Percentiles rank a stretch among this genome's conserved stretches.
phyloP scores from a whole-genome alignment of 208 protist genomes.

The Wallacemonas sp. region DNA sequence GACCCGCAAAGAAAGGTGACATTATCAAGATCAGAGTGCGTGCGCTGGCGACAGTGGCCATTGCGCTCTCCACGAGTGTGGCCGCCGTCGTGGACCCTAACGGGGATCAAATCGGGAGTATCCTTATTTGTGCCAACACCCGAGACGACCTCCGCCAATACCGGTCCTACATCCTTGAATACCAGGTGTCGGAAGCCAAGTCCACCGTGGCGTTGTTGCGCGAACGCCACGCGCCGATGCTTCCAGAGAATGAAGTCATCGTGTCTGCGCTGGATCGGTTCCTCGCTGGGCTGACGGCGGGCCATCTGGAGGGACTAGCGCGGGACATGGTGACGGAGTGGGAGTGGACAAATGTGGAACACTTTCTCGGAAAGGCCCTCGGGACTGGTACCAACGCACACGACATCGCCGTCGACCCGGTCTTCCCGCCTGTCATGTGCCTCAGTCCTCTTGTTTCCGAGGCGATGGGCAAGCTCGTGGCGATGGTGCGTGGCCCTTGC shows the following conservation, averaged over 20 bases:
- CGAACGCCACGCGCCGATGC: conserved; percentile 33
- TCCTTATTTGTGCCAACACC: conserved; percentile 87
- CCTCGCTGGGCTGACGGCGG: conserved; percentile 43
- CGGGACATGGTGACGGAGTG: conserved; percentile 84
- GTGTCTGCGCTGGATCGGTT: conserved; percentile 53
- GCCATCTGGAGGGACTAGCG: conserved; percentile 61
- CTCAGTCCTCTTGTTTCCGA: conserved; percentile 70
- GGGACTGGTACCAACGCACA: conserved; percentile 37
- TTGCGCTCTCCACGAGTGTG: conserved; percentile 76
- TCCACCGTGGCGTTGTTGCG: conserved; percentile 43
- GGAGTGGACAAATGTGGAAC: conserved; percentile 89
- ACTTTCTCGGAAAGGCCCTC: conserved; percentile 68
- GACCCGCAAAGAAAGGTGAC: conserved; percentile 47
- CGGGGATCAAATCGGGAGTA: conserved; percentile 60
- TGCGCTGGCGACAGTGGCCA: conserved; percentile 70
- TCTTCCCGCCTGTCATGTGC: conserved; percentile 78
- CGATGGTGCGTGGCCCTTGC: conserved; percentile 35
- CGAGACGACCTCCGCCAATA: conserved; percentile 82
- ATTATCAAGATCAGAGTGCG: conserved; percentile 83
- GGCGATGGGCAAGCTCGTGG: conserved; percentile 44
- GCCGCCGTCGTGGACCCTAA: conserved; percentile 60
- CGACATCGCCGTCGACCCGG: conserved; percentile 54
- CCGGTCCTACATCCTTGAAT: conserved; percentile 82
- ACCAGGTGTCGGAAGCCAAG: conserved; percentile 58
- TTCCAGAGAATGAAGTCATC: conserved; percentile 33